Evolutionary conservation across 73 alveolate species (phyloP), one percentile per base, ranked within the genome.

Genomic region (Paramecium octaurelia): DNA sequence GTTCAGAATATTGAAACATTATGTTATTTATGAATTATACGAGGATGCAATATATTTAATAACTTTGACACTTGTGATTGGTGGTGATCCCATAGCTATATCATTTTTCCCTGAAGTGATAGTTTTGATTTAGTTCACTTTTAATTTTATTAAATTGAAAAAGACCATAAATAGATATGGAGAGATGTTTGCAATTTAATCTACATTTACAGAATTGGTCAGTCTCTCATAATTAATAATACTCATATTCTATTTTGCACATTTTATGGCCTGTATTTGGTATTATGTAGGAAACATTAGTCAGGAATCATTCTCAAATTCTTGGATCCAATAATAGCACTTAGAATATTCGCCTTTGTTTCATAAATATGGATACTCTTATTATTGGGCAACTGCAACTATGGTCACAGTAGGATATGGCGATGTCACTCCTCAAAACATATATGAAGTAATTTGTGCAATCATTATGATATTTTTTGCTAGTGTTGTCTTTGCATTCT

Each of bases 391-490:
- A 12, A 48, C 91, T 6, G 57, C 73, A 9, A 80, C 91, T 3
- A 80, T 80, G 91, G 91, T 48, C 14, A 80, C 91, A 7, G 91
- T 80, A 8, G 91, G 91, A 8, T 80, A 80, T 46, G 91, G 91
- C 4, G 91, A 80, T 23, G 31, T 80, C 0, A 48, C 50, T 31
- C 64, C 64, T 12, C 23, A 80, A 43, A 80, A 80, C 4, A 27
- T 48, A 8, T 80, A 80, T 80, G 91, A 80, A 44, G 75, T 80
- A 4, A 11, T 80, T 10, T 42, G 91, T 48, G 46, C 91, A 16
- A 80, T 42, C 6, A 46, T 80, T 0, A 44, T 80, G 91, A 80
- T 80, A 10, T 44, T 80, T 44, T 40, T 21, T 40, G 70, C 91
- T 14, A 44, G 91, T 80, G 91, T 42, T 23, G 57, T 80, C 5